Base-by-base conservation (phyloP, 768 basidiomycete species). In the Melanogaster broomeanus region DNA sequence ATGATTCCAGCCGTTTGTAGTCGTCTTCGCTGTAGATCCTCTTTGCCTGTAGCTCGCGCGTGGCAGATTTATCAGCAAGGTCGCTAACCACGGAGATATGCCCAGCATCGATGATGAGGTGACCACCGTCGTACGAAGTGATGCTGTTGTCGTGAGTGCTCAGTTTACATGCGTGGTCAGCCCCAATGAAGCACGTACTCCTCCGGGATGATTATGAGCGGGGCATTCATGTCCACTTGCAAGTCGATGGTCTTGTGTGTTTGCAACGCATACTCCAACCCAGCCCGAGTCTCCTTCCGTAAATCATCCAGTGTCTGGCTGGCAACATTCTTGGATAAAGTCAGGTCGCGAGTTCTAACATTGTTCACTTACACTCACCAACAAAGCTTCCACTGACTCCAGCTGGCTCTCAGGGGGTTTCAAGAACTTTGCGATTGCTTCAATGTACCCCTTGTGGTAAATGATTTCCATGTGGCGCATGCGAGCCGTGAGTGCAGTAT, bases 381-480 rank as follows among this genome's bases (percentile, higher is more conserved):
- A 73, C 45, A 99, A 77, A 0, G 95, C 97, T 67, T 90, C 89
- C 44, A 99, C 92, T 2, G 94, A 96, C 69, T 98, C 94, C 49
- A 99, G 70, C 65, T 98, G 95, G 67, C 89, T 96, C 38, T 86
- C 86, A 2, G 97, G 96, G 2, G 94, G 96, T 64, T 87, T 90
- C 73, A 99, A 87, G 73, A 98, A 99, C 55, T 78, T 81, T 61
- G 88, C 87, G 19, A 98, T 82, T 3, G 90, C 90, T 73, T 98
- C 97, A 25, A 98, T 79, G 66, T 96, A 98, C 22, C 91, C 93
- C 62, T 77, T 83, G 65, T 98, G 93, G 65, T 99, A 99, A 37
- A 99, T 90, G 56, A 99, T 88, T 70, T 98, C 96, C 85, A 96
- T 89, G 61, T 96, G 89, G 11, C 91, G 83, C 90, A 98, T 89